Percentiles rank a stretch among this genome's conserved stretches.
Evolutionary conservation across 2,329 filamentous ascomycete genomes (phyloP).

Genomic region (Fusarium secorum): DNA sequence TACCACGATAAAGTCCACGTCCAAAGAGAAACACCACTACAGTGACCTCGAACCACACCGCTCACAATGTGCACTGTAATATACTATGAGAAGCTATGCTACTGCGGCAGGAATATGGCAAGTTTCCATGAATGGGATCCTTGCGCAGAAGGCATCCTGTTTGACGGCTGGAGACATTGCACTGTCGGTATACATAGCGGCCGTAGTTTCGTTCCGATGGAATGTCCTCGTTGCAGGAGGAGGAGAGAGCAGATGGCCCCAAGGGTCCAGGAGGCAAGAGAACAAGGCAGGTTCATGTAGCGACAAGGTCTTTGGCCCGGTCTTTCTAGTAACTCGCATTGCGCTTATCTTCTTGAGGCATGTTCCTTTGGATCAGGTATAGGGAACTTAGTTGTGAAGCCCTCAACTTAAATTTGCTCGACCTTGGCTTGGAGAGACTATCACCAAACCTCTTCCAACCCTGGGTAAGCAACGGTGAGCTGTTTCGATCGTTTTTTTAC

Average conservation of each 20-base stretch:
- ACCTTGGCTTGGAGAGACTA: too few relatives aligned
- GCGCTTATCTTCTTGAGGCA: rapidly evolving
- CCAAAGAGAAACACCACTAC: rapidly evolving
- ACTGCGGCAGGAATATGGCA: not conserved
- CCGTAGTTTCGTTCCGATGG: not conserved
- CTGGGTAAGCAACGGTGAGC: rapidly evolving
- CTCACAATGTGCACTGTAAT: not conserved
- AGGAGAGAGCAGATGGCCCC: not conserved
- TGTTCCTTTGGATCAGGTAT: rapidly evolving
- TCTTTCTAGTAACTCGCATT: rapidly evolving
- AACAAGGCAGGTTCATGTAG: not conserved
- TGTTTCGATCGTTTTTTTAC: rapidly evolving
- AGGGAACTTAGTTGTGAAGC: not conserved
- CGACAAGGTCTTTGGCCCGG: rapidly evolving
- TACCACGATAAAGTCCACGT: rapidly evolving
- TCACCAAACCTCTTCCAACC: not conserved
- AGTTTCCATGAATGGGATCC: not conserved
- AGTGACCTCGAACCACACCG: rapidly evolving
- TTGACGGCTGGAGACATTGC: not conserved
- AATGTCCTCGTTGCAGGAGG: not conserved
- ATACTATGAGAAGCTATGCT: not conserved
- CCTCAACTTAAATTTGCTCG: not conserved
- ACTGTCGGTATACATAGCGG: not conserved
- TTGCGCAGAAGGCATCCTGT: not conserved
- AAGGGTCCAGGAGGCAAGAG: not conserved